Base-by-base conservation (phyloP, 345 rosid genomes). In the Sonneratia caseolaris region DNA sequence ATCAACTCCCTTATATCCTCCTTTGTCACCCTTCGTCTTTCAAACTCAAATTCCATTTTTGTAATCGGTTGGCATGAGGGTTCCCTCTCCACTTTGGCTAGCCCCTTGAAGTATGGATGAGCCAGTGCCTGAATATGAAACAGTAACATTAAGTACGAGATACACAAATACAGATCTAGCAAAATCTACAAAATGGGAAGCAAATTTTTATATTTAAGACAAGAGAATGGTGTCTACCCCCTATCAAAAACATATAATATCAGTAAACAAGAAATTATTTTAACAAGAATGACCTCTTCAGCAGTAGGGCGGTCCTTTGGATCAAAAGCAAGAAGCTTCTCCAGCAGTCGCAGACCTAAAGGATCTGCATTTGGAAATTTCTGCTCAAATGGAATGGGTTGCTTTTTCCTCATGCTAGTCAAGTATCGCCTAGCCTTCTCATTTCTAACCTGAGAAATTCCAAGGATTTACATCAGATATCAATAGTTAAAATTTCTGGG, bases 1-100 rank as follows among this genome's bases (percentile, higher is more conserved):
- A 94, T 89, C 68, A 94, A 84, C 79, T 91, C 97, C 76, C 93
- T 72, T 73, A 91, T 84, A 77, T 94, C 98, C 72, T 94, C 97
- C 80, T 91, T 89, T 24, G 96, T 88, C 61, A 91, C 94, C 71
- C 91, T 94, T 67, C 95, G 83, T 68, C 95, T 91, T 87, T 94
- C 98, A 70, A 94, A 94, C 81, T 94, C 98, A 70, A 94, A 94
- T 76, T 91, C 98, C 96, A 91, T 94, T 82, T 94, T 94, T 24
- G 96, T 82, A 71, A 91, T 90, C 70, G 97, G 97, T 53, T 91
- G 96, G 79, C 93, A 88, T 38, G 96, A 91, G 71, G 96, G 98
- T 78, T 94, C 98, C 79, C 97, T 90, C 79, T 94, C 97, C 57
- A 91, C 84, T 83, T 80, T 89, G n/a, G 95, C 85, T 73, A 91